Conservation (phyloP, 805 yeast genomes). For the Maudiozyma barnettii region DNA sequence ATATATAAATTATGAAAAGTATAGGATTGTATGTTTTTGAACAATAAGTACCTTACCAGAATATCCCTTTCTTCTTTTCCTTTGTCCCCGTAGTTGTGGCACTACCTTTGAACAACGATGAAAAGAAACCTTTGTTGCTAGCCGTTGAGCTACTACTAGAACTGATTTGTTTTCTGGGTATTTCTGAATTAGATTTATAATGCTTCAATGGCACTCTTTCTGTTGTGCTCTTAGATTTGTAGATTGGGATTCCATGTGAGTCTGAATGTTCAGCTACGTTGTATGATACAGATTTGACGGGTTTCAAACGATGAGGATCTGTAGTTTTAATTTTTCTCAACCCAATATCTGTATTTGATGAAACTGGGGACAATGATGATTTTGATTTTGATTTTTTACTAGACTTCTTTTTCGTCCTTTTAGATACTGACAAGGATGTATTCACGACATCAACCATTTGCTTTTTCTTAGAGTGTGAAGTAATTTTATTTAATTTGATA, state of each 20-base stretch:
- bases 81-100: background rate
- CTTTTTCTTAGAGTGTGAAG: background rate
- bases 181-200: conserved; percentile 1
- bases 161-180: background rate
- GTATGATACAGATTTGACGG: background rate
- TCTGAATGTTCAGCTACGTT: background rate
- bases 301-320: background rate
- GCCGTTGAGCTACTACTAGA: background rate
- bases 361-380: background rate
- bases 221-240: background rate
- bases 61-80: conserved; percentile 1
- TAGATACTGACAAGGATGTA: background rate
- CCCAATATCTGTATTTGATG: background rate
- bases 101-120: conserved; percentile 1
- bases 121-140: conserved; percentile 3
- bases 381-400: background rate
- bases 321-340: background rate
- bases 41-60: background rate
- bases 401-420: background rate
- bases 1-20: background rate
- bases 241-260: background rate
- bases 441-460: background rate
- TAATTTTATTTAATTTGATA: background rate
- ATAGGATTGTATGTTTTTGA: background rate
- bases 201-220: conserved; percentile 1